Percentiles rank a stretch among this genome's conserved stretches.
These are phyloP conservation scores for Termitomyces titanicus DNA, from an alignment of 768 basidiomycete species.

Conservation along the genomic window DNA sequence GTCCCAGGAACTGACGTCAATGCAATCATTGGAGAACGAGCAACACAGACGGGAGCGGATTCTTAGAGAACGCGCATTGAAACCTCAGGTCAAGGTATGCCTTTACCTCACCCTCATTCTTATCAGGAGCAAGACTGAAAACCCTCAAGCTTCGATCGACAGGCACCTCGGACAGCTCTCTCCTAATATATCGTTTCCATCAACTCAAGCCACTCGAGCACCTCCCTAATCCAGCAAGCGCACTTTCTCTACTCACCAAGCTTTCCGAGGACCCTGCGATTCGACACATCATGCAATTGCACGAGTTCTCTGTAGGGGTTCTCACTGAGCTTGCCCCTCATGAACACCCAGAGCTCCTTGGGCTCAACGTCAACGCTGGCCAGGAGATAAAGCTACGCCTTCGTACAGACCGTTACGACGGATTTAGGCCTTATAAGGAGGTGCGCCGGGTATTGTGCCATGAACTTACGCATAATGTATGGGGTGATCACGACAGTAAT, in stretches of 20 bases:
- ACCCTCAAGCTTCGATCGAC: conserved; percentile 54
- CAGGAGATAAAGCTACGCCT: conserved; percentile 64
- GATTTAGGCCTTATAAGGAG: conserved; percentile 63
- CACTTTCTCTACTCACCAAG: conserved; percentile 48
- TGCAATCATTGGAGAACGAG: conserved; percentile 57
- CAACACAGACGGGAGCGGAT: conserved; percentile 54
- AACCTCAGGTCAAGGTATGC: conserved; percentile 55
- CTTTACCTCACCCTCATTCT: neutral
- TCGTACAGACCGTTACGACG: conserved; percentile 69
- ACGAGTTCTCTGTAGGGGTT: conserved; percentile 63
- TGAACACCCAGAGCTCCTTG: conserved; percentile 66
- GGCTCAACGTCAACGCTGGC: conserved; percentile 63
- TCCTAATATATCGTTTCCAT: conserved; percentile 59
- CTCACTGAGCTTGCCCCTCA: conserved; percentile 79
- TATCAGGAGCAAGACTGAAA: neutral
- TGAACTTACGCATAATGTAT: conserved; percentile 74
- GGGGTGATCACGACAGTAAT: conserved; percentile 69
- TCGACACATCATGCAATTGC: conserved; percentile 63
- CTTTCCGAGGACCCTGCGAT: conserved; percentile 73
- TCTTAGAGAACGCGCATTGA: conserved; percentile 53
- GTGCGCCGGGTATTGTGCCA: conserved; percentile 71
- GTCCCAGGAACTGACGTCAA: conserved; percentile 45
- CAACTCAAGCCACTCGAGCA: conserved; percentile 57
- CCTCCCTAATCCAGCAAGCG: conserved; percentile 59
- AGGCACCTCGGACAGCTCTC: conserved; percentile 32